Base-by-base conservation (phyloP, 192 early-diverging fungal species). In the Mycoemilia scoparia region DNA sequence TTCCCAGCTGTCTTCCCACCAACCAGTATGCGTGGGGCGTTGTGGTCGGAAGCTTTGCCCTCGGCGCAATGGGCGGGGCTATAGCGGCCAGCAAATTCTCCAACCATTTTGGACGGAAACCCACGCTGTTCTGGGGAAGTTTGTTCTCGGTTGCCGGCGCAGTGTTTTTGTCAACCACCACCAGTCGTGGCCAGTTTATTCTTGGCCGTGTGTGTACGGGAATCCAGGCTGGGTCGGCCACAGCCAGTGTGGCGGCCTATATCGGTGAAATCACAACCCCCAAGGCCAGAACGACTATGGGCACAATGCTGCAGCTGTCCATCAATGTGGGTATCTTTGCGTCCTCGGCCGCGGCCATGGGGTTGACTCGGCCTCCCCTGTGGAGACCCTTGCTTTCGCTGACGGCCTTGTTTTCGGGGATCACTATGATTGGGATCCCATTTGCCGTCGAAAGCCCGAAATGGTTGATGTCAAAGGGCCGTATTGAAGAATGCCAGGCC, bases 261-360 rank as follows among this genome's bases (percentile, higher is more conserved):
- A 69, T 90, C 13, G 72, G 73, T 10, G 86, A 87, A 48, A 72
- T 87, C 37, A 63, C 79, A 0, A 82, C 86, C 0, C 65, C 76
- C 4, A 60, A 59, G 11, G 56, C 65, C 16, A 66, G 82, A 46
- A 83, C 79, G 17, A 44, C 66, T 1, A 54, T 87, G 49, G 79
- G 86, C 15, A 66, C 71, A 21, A 58, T 71, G 39, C 71, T 76
- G 39, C 84, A 85, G 60, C 64, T 84, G 48, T 57, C 70, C 1
- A 74, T 86, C 34, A 80, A 82, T 28, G 36, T 79, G 21, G 86
- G 86, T 13, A 77, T 90, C 37, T 59, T 90, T 46, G 14, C 76
- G 1, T 67, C 77, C 43, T 74, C 78, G 24, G 40, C 72, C 7
- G 53, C 68, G 32, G 83, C 69, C 16, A 43, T 81, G 26, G 66